Evolutionary conservation across 2,329 filamentous ascomycete species (phyloP), one percentile per base, ranked within the genome.

Genomic region (Tothia fuscella): DNA sequence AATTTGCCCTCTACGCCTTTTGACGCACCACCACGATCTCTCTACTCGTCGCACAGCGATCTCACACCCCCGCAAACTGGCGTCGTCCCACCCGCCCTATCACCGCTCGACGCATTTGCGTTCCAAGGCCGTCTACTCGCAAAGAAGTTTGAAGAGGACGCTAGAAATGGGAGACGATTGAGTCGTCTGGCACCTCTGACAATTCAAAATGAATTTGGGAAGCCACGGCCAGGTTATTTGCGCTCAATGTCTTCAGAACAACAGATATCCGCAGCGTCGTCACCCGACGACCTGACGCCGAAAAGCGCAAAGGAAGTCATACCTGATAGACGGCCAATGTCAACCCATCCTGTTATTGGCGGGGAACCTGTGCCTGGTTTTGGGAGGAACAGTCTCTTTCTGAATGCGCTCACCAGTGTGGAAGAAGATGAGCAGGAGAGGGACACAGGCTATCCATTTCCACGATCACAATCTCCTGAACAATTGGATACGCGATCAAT

Each of bases 101-200:
- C 91, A 6, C 91, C 91, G 9, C 74, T 98, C 49, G 91, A 98
- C 70, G 89, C 89, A 36, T 93, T 98, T 57, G 89, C 89, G 17
- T 72, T 89, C 47, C 89, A 96, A 57, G 93, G 88, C 52, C 80
- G 89, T 44, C 66, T 93, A 52, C 73, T 98, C 39, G 87, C 87
- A 29, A 83, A 78, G 62, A 82, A 93, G 61, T 76, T 98, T 47
- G 81, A 94, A 59, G 80, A 91, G 48, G 74, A 76, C 54, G 62
- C 63, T 46, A 78, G 75, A 55, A 74, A 75, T 47, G 87, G 84
- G 38, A 77, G 79, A 49, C 76, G 88, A 44, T 74, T 95, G 63
- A 95, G 88, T 63, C 76, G 89, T 31, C 66, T 96, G 32, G 85
- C 88, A 3, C 86, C 87, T 5, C 68, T 88, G 45, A 85, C 84